A percentile compares a stretch with the other conserved stretches of the same genome.
Conservation (phyloP, 345 rosid genomes). For the Citrus unshiu region DNA sequence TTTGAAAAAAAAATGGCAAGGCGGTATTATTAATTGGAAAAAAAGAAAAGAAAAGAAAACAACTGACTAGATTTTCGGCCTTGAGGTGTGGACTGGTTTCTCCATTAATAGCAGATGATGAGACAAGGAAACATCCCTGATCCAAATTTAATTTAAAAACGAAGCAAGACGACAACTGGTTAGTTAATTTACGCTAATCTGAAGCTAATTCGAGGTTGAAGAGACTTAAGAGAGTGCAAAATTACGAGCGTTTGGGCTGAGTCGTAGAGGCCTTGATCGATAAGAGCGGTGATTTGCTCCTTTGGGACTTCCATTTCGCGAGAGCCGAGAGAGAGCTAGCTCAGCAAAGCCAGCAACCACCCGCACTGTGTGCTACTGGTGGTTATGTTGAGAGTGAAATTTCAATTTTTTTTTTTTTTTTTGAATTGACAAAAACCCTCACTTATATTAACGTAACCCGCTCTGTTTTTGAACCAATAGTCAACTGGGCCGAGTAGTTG, state of each 20-base stretch:
- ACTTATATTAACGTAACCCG: not conserved
- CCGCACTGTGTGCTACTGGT: not conserved
- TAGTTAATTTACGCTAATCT: not conserved
- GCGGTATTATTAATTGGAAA: too few species aligned
- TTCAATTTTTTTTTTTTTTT: not conserved
- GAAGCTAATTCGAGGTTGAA: slow-evolving; percentile 9
- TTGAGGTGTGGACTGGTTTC: slow-evolving; percentile 84
- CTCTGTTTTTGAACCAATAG: not conserved
- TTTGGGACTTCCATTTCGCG: slow-evolving; percentile 72
- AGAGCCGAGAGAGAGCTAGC: not conserved
- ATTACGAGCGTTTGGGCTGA: slow-evolving; percentile 89
- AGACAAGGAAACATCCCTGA: slow-evolving; percentile 85
- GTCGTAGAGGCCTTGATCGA: slow-evolving; percentile 68
- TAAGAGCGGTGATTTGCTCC: slow-evolving; percentile 70
- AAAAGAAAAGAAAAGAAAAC: not conserved
- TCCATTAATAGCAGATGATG: slow-evolving; percentile 62
- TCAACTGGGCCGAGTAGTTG: not conserved
- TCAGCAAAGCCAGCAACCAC: too few species aligned
- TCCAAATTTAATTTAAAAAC: not conserved
- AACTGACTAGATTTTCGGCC: slow-evolving; percentile 75
- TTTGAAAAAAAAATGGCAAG: too few species aligned
- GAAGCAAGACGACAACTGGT: not conserved
- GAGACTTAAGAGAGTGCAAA: not conserved
- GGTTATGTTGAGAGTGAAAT: not conserved
- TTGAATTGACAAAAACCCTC: not conserved